Conservation (phyloP, 1,284 basidiomycete genomes). For the Papiliotrema laurentii region DNA sequence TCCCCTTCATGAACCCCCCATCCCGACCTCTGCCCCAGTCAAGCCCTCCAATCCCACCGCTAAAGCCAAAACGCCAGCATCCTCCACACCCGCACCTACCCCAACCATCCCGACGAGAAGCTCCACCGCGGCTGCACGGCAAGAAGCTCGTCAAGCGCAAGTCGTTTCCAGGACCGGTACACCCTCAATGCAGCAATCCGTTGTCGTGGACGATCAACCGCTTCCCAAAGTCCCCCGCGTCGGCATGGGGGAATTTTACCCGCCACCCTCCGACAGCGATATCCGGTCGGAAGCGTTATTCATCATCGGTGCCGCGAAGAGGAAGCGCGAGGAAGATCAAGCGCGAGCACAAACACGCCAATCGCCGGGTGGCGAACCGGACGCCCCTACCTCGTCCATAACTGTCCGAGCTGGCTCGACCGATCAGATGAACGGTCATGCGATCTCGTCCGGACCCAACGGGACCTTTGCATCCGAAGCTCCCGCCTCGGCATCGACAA, state of each 20-base stretch:
- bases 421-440: background rate
- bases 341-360: background rate
- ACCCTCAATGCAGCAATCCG: background rate
- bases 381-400: background rate
- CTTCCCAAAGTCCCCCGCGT: slow-evolving; percentile 20
- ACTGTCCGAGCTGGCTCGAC: background rate
- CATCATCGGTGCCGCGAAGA: slow-evolving; percentile 23
- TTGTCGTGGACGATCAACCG: slow-evolving; percentile 22
- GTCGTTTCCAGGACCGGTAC: background rate
- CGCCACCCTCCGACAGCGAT: slow-evolving; percentile 28
- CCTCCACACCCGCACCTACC: background rate
- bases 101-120: background rate
- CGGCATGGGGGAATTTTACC: slow-evolving; percentile 28
- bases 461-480: background rate
- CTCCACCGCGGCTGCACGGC: background rate
- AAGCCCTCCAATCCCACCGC: background rate
- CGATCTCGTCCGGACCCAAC: no score
- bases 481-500: background rate
- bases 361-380: slow-evolving; percentile 1
- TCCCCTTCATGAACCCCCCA: background rate
- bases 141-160: background rate
- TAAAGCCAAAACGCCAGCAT: background rate
- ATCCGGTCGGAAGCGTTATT: slow-evolving; percentile 25
- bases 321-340: slow-evolving; percentile 8
- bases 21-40: background rate